Conservation (phyloP, 2,329 filamentous ascomycete genomes). For the Colletotrichum destructivum region DNA sequence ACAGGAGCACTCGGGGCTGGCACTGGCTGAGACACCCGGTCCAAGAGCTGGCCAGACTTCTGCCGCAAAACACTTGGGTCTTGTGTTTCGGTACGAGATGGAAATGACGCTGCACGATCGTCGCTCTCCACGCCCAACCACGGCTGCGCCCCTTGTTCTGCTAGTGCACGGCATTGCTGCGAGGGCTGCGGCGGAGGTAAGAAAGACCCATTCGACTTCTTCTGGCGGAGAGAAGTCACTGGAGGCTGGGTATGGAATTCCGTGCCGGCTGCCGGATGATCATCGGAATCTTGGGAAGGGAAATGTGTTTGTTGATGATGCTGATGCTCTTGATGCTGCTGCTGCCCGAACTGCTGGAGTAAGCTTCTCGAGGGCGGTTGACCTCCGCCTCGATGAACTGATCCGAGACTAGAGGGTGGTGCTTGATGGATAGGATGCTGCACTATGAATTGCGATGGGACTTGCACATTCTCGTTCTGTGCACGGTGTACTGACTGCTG, state of each 20-base stretch:
- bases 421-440: slow-evolving; percentile 17
- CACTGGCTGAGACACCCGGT: neutral
- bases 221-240: neutral
- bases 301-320: neutral
- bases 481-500: slow-evolving; percentile 24
- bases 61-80: neutral
- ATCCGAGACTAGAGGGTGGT: slow-evolving; percentile 2
- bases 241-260: slow-evolving; percentile 2
- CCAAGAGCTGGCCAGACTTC: neutral
- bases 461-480: slow-evolving; percentile 9
- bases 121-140: neutral
- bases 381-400: slow-evolving; percentile 5
- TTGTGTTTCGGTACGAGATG: neutral
- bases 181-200: slow-evolving; percentile 2
- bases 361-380: neutral
- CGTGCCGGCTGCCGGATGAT: slow-evolving; percentile 7
- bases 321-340: slow-evolving; percentile 34
- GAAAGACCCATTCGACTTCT: neutral
- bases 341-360: slow-evolving; percentile 10
- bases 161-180: neutral
- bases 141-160: neutral
- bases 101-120: neutral
- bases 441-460: slow-evolving; percentile 8
- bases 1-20: neutral
- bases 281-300: slow-evolving; percentile 14